A percentile compares a stretch with the other conserved stretches of the same genome.
Conservation (phyloP, 1,139 yeast genomes). For the Candida labiduridarum region DNA sequence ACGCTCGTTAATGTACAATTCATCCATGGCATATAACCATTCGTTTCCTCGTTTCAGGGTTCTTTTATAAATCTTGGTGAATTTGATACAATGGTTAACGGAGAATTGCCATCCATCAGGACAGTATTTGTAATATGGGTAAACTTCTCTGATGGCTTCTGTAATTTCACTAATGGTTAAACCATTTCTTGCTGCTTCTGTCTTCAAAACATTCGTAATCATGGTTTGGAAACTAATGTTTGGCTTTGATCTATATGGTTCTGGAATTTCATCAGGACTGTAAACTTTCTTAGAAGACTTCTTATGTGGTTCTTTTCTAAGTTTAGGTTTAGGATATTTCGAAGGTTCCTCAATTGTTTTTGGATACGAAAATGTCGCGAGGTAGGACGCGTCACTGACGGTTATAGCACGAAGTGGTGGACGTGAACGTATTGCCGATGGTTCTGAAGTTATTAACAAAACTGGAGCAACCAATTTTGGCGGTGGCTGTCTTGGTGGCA, state of each 20-base stretch:
- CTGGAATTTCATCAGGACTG: constrained; percentile 79
- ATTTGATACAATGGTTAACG: constrained; percentile 82
- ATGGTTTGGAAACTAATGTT: constrained; percentile 75
- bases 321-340: constrained; percentile 51
- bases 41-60: constrained; percentile 66
- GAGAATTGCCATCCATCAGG: constrained; percentile 98
- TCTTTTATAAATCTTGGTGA: constrained; percentile 81
- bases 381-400: constrained; percentile 23
- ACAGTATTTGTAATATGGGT: constrained; percentile 90
- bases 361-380: constrained; percentile 35
- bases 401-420: constrained; percentile 28
- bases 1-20: constrained; percentile 76
- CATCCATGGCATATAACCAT: constrained; percentile 93
- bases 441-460: constrained; percentile 25
- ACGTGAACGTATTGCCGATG: constrained; percentile 20
- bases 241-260: constrained; percentile 82
- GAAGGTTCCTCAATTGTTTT: constrained; percentile 36
- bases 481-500: constrained; percentile 30
- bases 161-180: constrained; percentile 85
- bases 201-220: constrained; percentile 75
- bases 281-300: constrained; percentile 62
- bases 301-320: constrained; percentile 27
- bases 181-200: constrained; percentile 56
- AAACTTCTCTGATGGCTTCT: constrained; percentile 80
- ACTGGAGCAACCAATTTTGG: constrained; percentile 44